These are phyloP conservation scores for Aspergillus sp. DNA, from an alignment of 2,329 filamentous ascomycete species.

Conservation along the genomic window DNA sequence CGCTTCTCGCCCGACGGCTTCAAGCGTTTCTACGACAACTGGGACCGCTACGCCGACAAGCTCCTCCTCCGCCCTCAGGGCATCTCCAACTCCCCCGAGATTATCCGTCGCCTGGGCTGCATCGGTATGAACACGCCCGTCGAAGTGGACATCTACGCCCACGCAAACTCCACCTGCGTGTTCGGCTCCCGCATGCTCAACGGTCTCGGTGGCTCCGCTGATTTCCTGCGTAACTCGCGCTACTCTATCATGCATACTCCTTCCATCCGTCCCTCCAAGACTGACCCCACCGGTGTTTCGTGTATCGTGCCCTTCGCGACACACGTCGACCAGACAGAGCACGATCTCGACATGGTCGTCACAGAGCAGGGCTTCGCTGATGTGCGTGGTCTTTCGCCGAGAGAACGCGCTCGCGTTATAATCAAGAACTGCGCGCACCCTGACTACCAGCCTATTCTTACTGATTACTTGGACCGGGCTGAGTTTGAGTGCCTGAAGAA, in stretches of 20 bases:
- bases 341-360: conserved; percentile 87
- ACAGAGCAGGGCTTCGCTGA: conserved; percentile 72
- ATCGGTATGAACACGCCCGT: conserved; percentile 96
- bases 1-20: conserved; percentile 88
- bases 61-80: conserved; percentile 80
- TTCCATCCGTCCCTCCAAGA: conserved; percentile 70
- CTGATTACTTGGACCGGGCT: conserved; percentile 76
- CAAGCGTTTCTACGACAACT: conserved; percentile 82
- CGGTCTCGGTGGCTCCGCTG: conserved; percentile 72
- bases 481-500: conserved; percentile 79
- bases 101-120: conserved; percentile 77
- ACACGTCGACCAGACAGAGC: conserved; percentile 87
- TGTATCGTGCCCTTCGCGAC: conserved; percentile 95
- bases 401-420: conserved; percentile 75
- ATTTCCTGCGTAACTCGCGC: conserved; percentile 72
- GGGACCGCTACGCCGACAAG: conserved; percentile 72
- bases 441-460: conserved; percentile 73
- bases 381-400: conserved; percentile 71
- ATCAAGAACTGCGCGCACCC: conserved; percentile 83
- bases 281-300: conserved; percentile 70
- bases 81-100: conserved; percentile 83
- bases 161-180: conserved; percentile 85
- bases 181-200: conserved; percentile 86
- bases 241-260: conserved; percentile 94
- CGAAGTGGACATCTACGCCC: conserved; percentile 90